phyloP scores from a whole-genome alignment of 2,329 filamentous ascomycete species.

The Zalaria sp. region DNA sequence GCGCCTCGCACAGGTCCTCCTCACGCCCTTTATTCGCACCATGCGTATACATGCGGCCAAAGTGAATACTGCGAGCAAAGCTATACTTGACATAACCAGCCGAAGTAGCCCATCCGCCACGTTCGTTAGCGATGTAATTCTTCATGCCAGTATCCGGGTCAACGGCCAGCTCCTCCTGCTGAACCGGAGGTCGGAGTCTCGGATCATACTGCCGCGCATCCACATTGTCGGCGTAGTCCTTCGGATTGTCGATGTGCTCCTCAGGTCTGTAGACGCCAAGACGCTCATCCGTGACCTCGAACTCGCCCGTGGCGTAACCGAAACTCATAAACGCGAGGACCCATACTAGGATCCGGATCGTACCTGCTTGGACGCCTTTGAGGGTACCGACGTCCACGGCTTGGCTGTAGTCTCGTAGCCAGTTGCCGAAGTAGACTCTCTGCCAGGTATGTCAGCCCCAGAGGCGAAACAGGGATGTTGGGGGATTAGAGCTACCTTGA shows the following conservation, averaged over 20 bases:
- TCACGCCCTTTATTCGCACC: conserved; percentile 43
- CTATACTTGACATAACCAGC: conserved; percentile 62
- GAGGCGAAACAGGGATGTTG: not conserved
- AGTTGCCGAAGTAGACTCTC: conserved; percentile 91
- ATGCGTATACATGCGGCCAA: conserved; percentile 60
- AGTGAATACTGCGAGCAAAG: conserved; percentile 59
- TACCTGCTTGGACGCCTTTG: conserved; percentile 80
- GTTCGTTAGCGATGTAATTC: conserved; percentile 87
- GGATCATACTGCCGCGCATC: conserved; percentile 73
- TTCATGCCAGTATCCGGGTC: conserved; percentile 53
- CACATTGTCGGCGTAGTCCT: conserved; percentile 77
- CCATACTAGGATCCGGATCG: conserved; percentile 79
- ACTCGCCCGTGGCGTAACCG: conserved; percentile 70
- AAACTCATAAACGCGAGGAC: conserved; percentile 83
- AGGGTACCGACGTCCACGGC: conserved; percentile 86
- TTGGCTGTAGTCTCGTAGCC: conserved; percentile 87
- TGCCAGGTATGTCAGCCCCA: conserved; percentile 17
- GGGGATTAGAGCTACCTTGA: conserved; percentile 4
- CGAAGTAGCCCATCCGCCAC: conserved; percentile 65
- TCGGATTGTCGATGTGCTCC: conserved; percentile 68
- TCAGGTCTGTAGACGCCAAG: conserved; percentile 71
- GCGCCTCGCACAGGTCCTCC: conserved; percentile 72
- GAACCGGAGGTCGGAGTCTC: conserved; percentile 60
- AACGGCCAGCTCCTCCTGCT: conserved; percentile 62
- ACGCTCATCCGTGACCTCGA: conserved; percentile 67